These are phyloP conservation scores for Monilinia laxa DNA, from an alignment of 2,329 filamentous ascomycete species.

Conservation along the genomic window DNA sequence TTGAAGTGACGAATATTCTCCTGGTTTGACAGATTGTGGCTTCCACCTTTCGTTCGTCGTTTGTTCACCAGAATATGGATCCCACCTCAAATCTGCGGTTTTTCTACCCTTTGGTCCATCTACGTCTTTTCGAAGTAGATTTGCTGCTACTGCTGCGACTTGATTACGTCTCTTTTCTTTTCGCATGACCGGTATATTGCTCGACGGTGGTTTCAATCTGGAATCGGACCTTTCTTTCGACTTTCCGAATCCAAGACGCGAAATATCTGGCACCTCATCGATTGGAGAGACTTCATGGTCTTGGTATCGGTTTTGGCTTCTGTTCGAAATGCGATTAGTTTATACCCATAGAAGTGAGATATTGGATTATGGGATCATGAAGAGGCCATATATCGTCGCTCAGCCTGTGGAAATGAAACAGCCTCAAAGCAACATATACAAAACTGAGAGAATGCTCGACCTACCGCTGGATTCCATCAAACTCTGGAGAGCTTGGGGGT, in stretches of 20 bases:
- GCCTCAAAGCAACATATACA: neutral
- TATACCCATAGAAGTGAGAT: neutral
- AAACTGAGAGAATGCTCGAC: constrained; percentile 28
- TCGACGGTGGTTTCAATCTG: constrained; percentile 28
- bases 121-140: constrained; percentile 34
- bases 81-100: constrained; percentile 54
- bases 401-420: neutral
- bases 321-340: constrained; percentile 22
- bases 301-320: constrained; percentile 28
- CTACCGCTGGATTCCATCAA: constrained; percentile 33
- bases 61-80: constrained; percentile 65
- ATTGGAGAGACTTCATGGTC: constrained; percentile 46
- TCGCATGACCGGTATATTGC: constrained; percentile 39
- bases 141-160: constrained; percentile 33
- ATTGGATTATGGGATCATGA: neutral
- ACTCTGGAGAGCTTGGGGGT: constrained; percentile 46
- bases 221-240: constrained; percentile 21
- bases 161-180: constrained; percentile 39
- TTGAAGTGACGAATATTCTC: constrained; percentile 45
- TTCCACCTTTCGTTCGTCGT: constrained; percentile 57
- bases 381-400: neutral
- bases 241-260: constrained; percentile 28
- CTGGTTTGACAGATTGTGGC: constrained; percentile 56
- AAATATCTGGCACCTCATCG: constrained; percentile 39
- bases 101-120: constrained; percentile 29